Evolutionary conservation across 805 yeast genomes (phyloP), one percentile per base, ranked within the genome.

Genomic region (Blastobotrys chiropterorum): DNA sequence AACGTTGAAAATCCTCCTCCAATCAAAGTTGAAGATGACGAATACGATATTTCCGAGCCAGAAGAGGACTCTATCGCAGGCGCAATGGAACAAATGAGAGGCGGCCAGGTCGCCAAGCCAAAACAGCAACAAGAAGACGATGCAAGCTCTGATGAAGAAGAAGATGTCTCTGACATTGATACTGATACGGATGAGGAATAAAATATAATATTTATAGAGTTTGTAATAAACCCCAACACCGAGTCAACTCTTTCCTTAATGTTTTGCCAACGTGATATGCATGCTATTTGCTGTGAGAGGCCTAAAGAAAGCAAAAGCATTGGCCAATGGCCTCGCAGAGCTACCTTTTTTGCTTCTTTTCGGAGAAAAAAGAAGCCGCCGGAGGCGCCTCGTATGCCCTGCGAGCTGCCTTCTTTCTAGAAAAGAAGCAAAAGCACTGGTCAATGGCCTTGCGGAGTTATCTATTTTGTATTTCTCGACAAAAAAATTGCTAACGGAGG

Each of bases 61-160:
- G 86, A 80, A 50, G 90, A 85, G 62, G 90, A 84, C 62, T 73
- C 86, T 1, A 66, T 85, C 55, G 90, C 88, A 8, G 90, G 89
- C 41, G 86, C 88, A 0, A 70, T 85, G 69, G 86, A 89, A 3
- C 77, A 80, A 47, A 65, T 84, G 67, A 78, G 84, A 57, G 92
- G 90, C 22, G 84, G 78, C 11, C 74, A 75, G 58, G 76, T 70
- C 56, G 62, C 57, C 51, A 22, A 52, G 14, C 46, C 49, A 6
- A 41, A 44, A 14, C 56, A 44, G 11, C 56, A 31, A 46, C 71
- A 66, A 26, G 69, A 62, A 31, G 73, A 69, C 13, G 73, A 67
- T 14, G 75, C 68, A 20, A 61, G 60, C 21, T 66, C 67, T 5
- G 75, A 69, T n/a, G 71, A 67, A 20, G 72, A 72, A 38, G 70